These are phyloP conservation scores for Fusarium neocosmosporiellum DNA, from an alignment of 2,329 filamentous ascomycete genomes.

Conservation along the genomic window DNA sequence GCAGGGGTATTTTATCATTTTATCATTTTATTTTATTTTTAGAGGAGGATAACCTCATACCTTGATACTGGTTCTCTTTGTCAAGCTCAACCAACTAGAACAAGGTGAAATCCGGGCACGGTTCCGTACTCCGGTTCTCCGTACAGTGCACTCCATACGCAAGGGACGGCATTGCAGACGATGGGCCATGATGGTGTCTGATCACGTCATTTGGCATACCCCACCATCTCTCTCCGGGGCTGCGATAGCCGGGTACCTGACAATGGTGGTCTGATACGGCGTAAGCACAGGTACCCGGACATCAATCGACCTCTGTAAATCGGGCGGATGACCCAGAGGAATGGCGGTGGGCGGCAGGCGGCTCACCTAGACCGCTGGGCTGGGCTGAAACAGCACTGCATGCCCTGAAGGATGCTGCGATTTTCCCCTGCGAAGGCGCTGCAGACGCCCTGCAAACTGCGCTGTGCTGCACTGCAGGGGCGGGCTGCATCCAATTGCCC, in stretches of 20 bases:
- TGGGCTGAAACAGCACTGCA: slow-evolving; percentile 20
- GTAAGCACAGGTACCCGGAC: slow-evolving; percentile 17
- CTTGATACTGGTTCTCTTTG: not conserved
- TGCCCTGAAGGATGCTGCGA: slow-evolving; percentile 4
- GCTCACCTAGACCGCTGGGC: slow-evolving; percentile 7
- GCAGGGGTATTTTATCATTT: not conserved
- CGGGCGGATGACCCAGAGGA: slow-evolving; percentile 37
- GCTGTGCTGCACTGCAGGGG: slow-evolving; percentile 27
- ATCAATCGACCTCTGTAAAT: slow-evolving; percentile 39
- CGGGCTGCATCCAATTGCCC: not conserved
- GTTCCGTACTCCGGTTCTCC: slow-evolving; percentile 25
- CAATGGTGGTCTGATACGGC: not conserved
- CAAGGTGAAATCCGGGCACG: slow-evolving; percentile 18
- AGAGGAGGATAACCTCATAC: not conserved
- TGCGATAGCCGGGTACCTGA: slow-evolving; percentile 34
- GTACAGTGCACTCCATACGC: slow-evolving; percentile 32
- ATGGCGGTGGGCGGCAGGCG: slow-evolving; percentile 39
- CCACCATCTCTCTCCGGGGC: slow-evolving; percentile 31
- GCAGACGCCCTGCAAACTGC: slow-evolving; percentile 14
- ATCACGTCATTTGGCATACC: slow-evolving; percentile 43
- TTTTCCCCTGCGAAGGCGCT: slow-evolving; percentile 1
- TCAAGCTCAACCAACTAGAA: not conserved
- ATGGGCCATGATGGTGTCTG: slow-evolving; percentile 38
- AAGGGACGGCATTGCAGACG: slow-evolving; percentile 14
- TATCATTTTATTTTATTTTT: not conserved